phyloP scores from a whole-genome alignment of 139 green algal species.

The Chlamydomonas applanata region DNA sequence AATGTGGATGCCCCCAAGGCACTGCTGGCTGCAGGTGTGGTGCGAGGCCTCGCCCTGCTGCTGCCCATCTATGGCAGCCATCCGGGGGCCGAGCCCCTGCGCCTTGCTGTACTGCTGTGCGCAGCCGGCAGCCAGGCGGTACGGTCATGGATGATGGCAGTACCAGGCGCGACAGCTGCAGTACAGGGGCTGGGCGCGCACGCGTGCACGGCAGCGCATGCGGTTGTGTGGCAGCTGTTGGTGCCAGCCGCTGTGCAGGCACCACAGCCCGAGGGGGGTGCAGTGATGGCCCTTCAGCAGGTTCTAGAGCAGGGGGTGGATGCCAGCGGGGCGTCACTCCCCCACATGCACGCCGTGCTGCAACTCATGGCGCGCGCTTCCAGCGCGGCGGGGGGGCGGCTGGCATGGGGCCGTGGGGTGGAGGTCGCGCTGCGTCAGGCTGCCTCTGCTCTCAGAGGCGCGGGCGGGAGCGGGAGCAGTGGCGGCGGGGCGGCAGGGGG shows the following conservation, averaged over 20 bases:
- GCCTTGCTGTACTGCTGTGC: conserved; percentile 30
- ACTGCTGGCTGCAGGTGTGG: conserved; percentile 24
- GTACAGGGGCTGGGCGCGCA: conserved; percentile 16
- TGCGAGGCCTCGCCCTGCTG: conserved; percentile 23
- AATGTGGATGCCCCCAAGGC: conserved; percentile 20
- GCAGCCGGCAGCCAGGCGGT: conserved; percentile 20
- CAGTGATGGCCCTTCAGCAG: too few relatives aligned
- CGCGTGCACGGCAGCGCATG: conserved; percentile 30
- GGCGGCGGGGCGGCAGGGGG: too few relatives aligned
- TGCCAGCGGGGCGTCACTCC: not conserved
- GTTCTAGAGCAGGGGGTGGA: too few relatives aligned
- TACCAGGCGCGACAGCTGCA: conserved; percentile 20
- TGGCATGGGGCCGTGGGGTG: conserved; percentile 2
- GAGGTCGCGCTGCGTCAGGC: conserved; percentile 15
- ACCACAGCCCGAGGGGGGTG: not conserved
- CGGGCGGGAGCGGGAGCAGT: too few relatives aligned
- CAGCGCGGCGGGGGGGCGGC: conserved; percentile 1
- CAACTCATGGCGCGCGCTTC: conserved; percentile 12
- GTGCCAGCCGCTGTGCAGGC: not conserved
- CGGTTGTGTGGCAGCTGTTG: conserved; percentile 37
- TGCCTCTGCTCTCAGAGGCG: not conserved
- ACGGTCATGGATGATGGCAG: conserved; percentile 32
- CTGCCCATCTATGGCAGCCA: conserved; percentile 5
- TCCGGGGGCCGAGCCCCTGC: conserved; percentile 29
- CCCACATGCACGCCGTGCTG: conserved; percentile 18